Evolutionary conservation across 2,329 filamentous ascomycete genomes (phyloP), one percentile per base, ranked within the genome.

Genomic region (Pseudogymnoascus sp.): DNA sequence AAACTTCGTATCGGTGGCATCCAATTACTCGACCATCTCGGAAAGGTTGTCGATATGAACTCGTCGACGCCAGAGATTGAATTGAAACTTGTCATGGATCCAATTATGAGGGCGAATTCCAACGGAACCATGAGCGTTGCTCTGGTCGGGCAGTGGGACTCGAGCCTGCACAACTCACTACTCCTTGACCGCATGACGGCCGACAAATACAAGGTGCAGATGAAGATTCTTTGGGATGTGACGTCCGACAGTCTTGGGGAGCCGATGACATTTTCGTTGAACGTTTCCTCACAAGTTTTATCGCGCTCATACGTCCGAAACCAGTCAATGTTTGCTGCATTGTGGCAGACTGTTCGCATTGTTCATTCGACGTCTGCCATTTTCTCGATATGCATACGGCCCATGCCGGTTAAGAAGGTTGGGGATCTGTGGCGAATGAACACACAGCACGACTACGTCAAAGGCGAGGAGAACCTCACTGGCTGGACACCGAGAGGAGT

Each of bases 391-490:
- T 87, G 87, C 5, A 87, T 97, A 75, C 88, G 91, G 31, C 95
- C 95, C 0, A 87, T 91, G 6, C 92, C 92, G 2, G 92, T 96
- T 61, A 97, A 97, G 76, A 85, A 91, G 57, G 91, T 92, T 0
- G 91, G 91, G 2, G 95, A 99, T 73, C 80, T 99, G 11, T 99
- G 95, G 95, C 86, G 95, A 63, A 91, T 97, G 86, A 96, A 92
- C 74, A 97, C 93, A 14, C 88, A 91, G 65, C 89, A 96, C 71
- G 91, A 96, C 74, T 97, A 97, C 72, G 90, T 99, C 70, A 97
- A 96, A 75, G 95, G 95, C 63, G 93, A 99, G 76, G 95, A 99
- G 75, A 83, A 87, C 60, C 80, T 99, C 40, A 86, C 81, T 2
- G 86, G 86, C 64, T 99, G 95, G 95, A 86, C 87, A 6, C 93